Evolutionary conservation across 495 filamentous ascomycete species (phyloP).

Genomic region (Sphaerosporella brunnea): DNA sequence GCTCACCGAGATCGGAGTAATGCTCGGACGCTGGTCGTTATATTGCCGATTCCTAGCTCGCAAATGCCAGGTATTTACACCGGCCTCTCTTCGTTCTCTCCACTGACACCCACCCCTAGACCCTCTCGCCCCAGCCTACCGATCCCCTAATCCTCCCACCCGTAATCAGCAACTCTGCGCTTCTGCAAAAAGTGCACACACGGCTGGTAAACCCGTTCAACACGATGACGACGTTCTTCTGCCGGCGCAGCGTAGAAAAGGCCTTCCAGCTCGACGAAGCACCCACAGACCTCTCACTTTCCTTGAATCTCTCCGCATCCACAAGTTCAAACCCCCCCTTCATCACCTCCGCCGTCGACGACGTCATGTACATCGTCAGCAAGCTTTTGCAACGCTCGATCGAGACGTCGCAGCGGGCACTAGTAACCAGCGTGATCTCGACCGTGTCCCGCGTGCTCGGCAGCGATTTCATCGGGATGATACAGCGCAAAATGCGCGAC

Average conservation of each 20-base stretch:
- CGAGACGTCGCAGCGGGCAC: slow-evolving; percentile 59
- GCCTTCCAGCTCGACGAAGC: slow-evolving; percentile 95
- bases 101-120: neutral
- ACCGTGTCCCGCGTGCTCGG: slow-evolving; percentile 71
- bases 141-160: slow-evolving; percentile 40
- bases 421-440: slow-evolving; percentile 60
- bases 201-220: slow-evolving; percentile 65
- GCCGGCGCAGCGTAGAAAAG: slow-evolving; percentile 86
- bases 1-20: slow-evolving; percentile 67
- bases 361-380: slow-evolving; percentile 98
- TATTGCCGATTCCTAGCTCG: slow-evolving; percentile 76
- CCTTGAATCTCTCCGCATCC: slow-evolving; percentile 27
- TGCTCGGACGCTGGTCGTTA: slow-evolving; percentile 85
- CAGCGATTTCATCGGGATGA: slow-evolving; percentile 88
- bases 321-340: slow-evolving; percentile 54
- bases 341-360: slow-evolving; percentile 90
- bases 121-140: slow-evolving; percentile 20
- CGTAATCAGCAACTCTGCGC: slow-evolving; percentile 54
- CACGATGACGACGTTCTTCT: slow-evolving; percentile 81
- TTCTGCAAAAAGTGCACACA: slow-evolving; percentile 55
- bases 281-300: slow-evolving; percentile 61
- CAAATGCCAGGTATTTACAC: slow-evolving; percentile 65
- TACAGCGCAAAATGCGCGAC: slow-evolving; percentile 92
- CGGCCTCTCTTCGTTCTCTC: too few species aligned
- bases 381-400: slow-evolving; percentile 72